These are phyloP conservation scores for Pachysandra terminalis DNA, from an alignment of 164 flowering plant species.

Conservation along the genomic window DNA sequence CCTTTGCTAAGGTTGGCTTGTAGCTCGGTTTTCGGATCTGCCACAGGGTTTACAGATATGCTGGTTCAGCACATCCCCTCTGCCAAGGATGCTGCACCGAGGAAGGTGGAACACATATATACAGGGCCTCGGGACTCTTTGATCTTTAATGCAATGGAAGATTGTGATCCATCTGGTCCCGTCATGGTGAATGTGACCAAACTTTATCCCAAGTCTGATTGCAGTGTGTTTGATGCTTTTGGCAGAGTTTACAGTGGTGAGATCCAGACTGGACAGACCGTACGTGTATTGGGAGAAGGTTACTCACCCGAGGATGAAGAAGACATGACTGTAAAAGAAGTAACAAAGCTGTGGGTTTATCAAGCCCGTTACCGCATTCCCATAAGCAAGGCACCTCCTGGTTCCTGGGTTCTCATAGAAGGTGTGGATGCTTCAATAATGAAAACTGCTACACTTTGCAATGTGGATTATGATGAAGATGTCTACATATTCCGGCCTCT, in stretches of 20 bases:
- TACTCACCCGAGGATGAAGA: conserved; percentile 99
- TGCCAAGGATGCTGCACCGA: conserved; percentile 75
- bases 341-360: conserved; percentile 92
- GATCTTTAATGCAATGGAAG: conserved; percentile 67
- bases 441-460: conserved; percentile 97
- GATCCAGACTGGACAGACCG: conserved; percentile 85
- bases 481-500: conserved; percentile 92
- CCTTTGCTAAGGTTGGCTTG: conserved; percentile 95
- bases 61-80: conserved; percentile 92
- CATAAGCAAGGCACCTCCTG: conserved; percentile 92
- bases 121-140: conserved; percentile 75
- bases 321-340: conserved; percentile 94
- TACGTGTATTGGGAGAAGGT: conserved; percentile 95
- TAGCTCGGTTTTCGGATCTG: conserved; percentile 92
- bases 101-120: conserved; percentile 83
- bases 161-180: conserved; percentile 89
- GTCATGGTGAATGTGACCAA: conserved; percentile 94
- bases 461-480: conserved; percentile 76
- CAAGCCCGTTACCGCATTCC: conserved; percentile 97
- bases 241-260: conserved; percentile 95
- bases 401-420: conserved; percentile 99
- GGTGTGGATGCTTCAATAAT: conserved; percentile 98
- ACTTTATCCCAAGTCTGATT: conserved; percentile 94
- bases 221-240: conserved; percentile 98
- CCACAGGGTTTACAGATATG: conserved; percentile 99